Evolutionary conservation across 805 yeast genomes (phyloP).

Genomic region (Wickerhamiella sorbophila): DNA sequence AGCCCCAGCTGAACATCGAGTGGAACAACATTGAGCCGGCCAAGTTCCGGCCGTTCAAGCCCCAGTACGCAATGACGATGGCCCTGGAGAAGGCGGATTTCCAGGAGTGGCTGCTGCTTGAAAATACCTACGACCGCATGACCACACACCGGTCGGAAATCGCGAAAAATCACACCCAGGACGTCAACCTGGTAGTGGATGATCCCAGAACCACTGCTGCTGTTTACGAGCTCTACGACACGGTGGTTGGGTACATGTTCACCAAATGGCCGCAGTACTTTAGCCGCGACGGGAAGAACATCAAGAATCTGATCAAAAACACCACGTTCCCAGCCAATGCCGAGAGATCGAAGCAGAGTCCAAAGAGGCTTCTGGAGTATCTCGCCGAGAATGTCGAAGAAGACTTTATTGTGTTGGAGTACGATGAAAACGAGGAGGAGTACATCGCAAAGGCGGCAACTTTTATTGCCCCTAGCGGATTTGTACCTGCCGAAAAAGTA

Average conservation of each 20-base stretch:
- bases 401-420: slow-evolving; percentile 47
- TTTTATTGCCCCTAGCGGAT: slow-evolving; percentile 59
- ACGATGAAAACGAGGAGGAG: slow-evolving; percentile 20
- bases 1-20: slow-evolving; percentile 5
- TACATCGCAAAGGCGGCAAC: slow-evolving; percentile 43
- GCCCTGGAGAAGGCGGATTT: slow-evolving; percentile 37
- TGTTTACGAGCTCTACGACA: slow-evolving; percentile 37
- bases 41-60: slow-evolving; percentile 44
- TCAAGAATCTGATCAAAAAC: slow-evolving; percentile 7
- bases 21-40: slow-evolving; percentile 5
- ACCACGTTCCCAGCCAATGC: slow-evolving; percentile 5
- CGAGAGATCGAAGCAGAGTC: not conserved
- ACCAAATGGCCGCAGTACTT: slow-evolving; percentile 43
- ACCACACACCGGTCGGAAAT: slow-evolving; percentile 30
- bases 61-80: slow-evolving; percentile 47
- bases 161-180: slow-evolving; percentile 13
- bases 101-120: slow-evolving; percentile 47
- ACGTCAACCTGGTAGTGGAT: slow-evolving; percentile 5
- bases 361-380: slow-evolving; percentile 3
- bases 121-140: slow-evolving; percentile 39
- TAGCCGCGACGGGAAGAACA: slow-evolving; percentile 9
- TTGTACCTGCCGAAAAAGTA: slow-evolving; percentile 43
- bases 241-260: slow-evolving; percentile 28
- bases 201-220: slow-evolving; percentile 22
- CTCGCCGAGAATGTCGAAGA: slow-evolving; percentile 36